Base-by-base conservation (phyloP, 805 yeast species). In the Wickerhamiella vanderwaltii region DNA sequence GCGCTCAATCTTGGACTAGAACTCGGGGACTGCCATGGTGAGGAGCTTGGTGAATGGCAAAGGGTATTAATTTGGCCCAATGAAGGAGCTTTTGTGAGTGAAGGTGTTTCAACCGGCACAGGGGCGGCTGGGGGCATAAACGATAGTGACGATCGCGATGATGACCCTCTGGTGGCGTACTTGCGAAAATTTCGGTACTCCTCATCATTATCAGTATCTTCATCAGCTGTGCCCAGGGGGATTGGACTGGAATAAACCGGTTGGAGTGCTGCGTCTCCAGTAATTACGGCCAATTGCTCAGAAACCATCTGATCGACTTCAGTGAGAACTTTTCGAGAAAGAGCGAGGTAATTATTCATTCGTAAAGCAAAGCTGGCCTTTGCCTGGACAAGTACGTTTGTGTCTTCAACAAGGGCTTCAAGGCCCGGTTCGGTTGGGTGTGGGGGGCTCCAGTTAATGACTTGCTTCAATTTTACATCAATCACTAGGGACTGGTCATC, bases 21-120 rank as follows among this genome's bases (percentile, higher is more conserved):
- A 9, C 36, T 18, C 3, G 45, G 45, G 13, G 39, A 32, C 20
- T 37, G 45, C 42, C 41, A 32, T 3, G 45, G 45, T 4, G 39
- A 32, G n/a, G 15, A 13, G 20, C 25, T 29, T 25, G 43, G 43
- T 17, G 38, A 31, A 16, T 6, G 13, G 11, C 22, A 20, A 9
- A 13, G 19, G 9, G 36, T 33, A 17, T 33, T 20, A 4, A 33
- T 25, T 7, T 20, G 19, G 17, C 12, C n/a, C n/a, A 22, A 4
- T 4, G 36, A 20, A 4, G 26, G 36, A 12, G 26, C n/a, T 22
- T 33, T 33, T 7, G 11, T 11, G 9, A 23, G 11, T 23, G 11
- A 7, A 3, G 28, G 36, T 9, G 17, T 6, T 3, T 13, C 36
- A 4, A 23, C 15, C 6, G 32, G n/a, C 5, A 12, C 7, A 29